phyloP scores from a whole-genome alignment of 768 basidiomycete genomes.

The Ramaria sp. region DNA sequence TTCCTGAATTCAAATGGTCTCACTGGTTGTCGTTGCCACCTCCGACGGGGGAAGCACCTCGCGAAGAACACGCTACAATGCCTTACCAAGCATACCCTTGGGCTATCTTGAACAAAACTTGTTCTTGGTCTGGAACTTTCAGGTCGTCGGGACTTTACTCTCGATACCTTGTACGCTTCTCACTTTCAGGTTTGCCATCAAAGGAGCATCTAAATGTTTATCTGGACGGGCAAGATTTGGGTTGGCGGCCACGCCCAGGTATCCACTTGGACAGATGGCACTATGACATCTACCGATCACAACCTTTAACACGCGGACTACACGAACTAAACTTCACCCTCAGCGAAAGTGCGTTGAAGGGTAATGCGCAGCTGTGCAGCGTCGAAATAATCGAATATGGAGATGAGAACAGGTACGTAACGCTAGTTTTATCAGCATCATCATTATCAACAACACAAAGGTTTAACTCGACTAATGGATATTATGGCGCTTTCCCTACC shows the following conservation, averaged over 20 bases:
- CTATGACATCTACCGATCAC: slow-evolving; percentile 44
- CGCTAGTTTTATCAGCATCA: slow-evolving; percentile 4
- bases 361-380: slow-evolving; percentile 64
- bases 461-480: slow-evolving; percentile 44
- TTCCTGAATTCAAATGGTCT: slow-evolving; percentile 44
- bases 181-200: slow-evolving; percentile 57
- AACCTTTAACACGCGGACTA: slow-evolving; percentile 32
- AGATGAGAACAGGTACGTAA: slow-evolving; percentile 41
- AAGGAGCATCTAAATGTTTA: slow-evolving; percentile 41
- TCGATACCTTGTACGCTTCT: slow-evolving; percentile 55
- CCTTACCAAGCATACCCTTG: slow-evolving; percentile 68
- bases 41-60: slow-evolving; percentile 15
- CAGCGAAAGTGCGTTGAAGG: slow-evolving; percentile 33
- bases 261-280: slow-evolving; percentile 69
- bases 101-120: slow-evolving; percentile 52
- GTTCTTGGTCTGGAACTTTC: slow-evolving; percentile 51
- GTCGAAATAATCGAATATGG: slow-evolving; percentile 69
- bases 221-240: slow-evolving; percentile 49
- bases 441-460: slow-evolving; percentile 22
- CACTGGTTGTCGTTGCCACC: slow-evolving; percentile 48
- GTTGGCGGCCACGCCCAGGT: slow-evolving; percentile 42
- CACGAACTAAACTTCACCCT: slow-evolving; percentile 54
- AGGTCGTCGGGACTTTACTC: slow-evolving; percentile 52
- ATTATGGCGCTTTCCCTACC: slow-evolving; percentile 69
- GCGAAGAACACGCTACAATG: slow-evolving; percentile 62